Conservation (phyloP, 2,329 filamentous ascomycete species). For the Neofusicoccum umdonicola region DNA sequence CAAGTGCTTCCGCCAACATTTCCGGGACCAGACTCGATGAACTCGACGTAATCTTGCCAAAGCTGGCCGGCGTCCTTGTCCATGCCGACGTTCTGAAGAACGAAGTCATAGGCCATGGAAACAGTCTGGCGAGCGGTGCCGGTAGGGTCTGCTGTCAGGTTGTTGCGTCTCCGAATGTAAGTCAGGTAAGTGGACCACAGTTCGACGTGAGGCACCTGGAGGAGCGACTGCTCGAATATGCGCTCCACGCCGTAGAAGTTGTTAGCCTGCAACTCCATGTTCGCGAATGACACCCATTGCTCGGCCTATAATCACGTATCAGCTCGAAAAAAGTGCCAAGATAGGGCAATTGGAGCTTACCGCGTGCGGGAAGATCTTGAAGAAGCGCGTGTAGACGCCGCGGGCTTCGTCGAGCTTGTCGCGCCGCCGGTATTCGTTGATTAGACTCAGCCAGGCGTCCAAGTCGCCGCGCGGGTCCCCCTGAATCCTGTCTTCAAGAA, state of each 20-base stretch:
- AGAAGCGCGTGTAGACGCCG: conserved; percentile 78
- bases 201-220: conserved; percentile 75
- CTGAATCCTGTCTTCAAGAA: conserved; percentile 85
- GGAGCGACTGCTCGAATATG: conserved; percentile 77
- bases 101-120: conserved; percentile 86
- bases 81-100: conserved; percentile 82
- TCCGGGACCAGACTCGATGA: conserved; percentile 85
- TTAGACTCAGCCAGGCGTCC: conserved; percentile 85
- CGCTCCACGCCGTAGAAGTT: conserved; percentile 77
- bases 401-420: conserved; percentile 80
- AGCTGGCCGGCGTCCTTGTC: conserved; percentile 87
- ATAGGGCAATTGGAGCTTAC: conserved; percentile 57
- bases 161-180: conserved; percentile 89
- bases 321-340: neutral
- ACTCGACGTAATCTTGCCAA: conserved; percentile 94
- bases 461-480: conserved; percentile 91
- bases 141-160: conserved; percentile 74
- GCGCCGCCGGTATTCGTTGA: conserved; percentile 77
- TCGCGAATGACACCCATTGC: conserved; percentile 83
- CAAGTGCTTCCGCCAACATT: conserved; percentile 80
- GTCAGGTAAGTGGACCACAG: conserved; percentile 94
- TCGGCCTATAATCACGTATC: conserved; percentile 64
- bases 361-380: conserved; percentile 83
- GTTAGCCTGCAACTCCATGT: conserved; percentile 85
- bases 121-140: conserved; percentile 77